These are phyloP conservation scores for Podospora didyma DNA, from an alignment of 495 filamentous ascomycete species.

Conservation along the genomic window DNA sequence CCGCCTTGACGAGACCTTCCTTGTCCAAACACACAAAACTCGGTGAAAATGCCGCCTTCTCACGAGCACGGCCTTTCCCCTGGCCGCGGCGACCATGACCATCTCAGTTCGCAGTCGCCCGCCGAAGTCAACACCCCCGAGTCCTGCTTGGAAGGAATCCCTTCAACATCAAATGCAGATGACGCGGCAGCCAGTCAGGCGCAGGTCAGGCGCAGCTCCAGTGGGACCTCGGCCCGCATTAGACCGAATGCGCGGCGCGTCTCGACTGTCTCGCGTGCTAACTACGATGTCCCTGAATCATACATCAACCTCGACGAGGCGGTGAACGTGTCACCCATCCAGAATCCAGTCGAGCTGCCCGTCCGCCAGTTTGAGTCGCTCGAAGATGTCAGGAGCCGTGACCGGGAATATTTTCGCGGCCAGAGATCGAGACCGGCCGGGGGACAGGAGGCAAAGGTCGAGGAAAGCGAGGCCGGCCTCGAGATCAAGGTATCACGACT, in stretches of 20 bases:
- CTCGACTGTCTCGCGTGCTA: conserved; percentile 5
- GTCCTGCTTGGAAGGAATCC: conserved; percentile 3
- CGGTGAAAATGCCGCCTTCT: not conserved
- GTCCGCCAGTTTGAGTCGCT: conserved; percentile 23
- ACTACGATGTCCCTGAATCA: conserved; percentile 43
- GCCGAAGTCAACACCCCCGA: conserved; percentile 10
- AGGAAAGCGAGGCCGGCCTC: not conserved
- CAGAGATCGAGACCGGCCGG: conserved; percentile 1
- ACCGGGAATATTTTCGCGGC: conserved; percentile 18
- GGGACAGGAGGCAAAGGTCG: not conserved
- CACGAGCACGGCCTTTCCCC: not conserved
- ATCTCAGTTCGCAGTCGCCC: not conserved
- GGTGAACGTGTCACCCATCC: conserved; percentile 38
- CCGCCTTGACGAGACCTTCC: too few species aligned
- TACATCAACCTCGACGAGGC: conserved; percentile 49
- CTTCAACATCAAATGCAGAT: not conserved
- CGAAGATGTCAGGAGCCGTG: conserved; percentile 22
- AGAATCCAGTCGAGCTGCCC: conserved; percentile 38
- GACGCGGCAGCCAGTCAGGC: not conserved
- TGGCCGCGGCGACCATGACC: not conserved
- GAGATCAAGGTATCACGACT: conserved; percentile 41
- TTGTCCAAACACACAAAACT: too few species aligned
- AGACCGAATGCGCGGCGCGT: not conserved
- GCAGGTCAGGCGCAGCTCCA: not conserved
- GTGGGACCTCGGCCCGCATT: not conserved